Base-by-base conservation (phyloP, 23 red algal genomes). In the Gracilaria domingensis region DNA sequence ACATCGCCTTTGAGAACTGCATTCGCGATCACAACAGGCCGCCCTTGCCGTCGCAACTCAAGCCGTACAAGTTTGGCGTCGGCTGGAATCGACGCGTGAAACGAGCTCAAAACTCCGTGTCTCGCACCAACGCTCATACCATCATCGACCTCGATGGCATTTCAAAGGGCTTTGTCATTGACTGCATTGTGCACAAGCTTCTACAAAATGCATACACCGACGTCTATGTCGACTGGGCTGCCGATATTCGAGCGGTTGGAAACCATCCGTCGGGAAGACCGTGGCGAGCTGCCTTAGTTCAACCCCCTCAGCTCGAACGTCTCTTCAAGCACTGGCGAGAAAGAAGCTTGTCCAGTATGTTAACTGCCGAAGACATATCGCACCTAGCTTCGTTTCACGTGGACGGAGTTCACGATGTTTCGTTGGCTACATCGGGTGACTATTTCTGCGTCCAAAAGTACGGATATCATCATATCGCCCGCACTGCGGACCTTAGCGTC, bases 181-280 rank as follows among this genome's bases (percentile, higher is more conserved):
- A 87, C 39, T 17, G 50, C 30, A 33, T 94, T 11, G 33, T 87
- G 13, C 67, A 76, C 1, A 13, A 40, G 13, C 30, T 87, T 2
- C 33, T 72, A 29, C 80, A 30, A 50, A 35, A 53, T 40, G 77
- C 60, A 29, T 65, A 51, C 40, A 2, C 21, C 3, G 32, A 50
- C 30, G 38, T 77, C 17, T 94, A 94, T 51, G 81, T 94, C 4
- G 91, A 94, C 55, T 94, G 91, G 91, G 91, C 80, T 51, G 91
- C 57, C 42, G 91, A 94, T 62, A 94, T 94, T 62, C 91, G 91
- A 33, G 83, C 72, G 0, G 18, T 45, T 0, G 91, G 83, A 26
- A 34, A 62, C 1, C 91, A 94, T 47, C 82, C 82, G 23, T 42
- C 66, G 11, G 81, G 82, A 6, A 40, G 91, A 21, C 81, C 91